Percentiles rank a stretch among this genome's conserved stretches.
Conservation (phyloP, 371 early-diverging fungal species). For the Smittium culicis region DNA sequence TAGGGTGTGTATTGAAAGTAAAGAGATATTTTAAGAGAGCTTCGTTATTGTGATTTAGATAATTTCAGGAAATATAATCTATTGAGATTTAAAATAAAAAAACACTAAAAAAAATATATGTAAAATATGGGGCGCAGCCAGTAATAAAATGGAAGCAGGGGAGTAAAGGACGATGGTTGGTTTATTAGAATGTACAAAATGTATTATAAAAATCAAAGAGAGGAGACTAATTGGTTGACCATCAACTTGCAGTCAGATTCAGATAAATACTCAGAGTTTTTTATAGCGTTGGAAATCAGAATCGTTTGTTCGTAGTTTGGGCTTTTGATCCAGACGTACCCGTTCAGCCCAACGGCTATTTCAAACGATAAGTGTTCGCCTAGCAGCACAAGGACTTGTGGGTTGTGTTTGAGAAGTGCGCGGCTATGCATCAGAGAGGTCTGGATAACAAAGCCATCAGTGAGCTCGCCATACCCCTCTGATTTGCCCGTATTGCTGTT, state of each 20-base stretch:
- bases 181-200: background rate
- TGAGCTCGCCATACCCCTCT: constrained; percentile 48
- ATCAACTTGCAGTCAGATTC: constrained; percentile 43
- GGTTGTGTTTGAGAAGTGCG: constrained; percentile 55
- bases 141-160: background rate
- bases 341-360: constrained; percentile 82
- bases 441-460: constrained; percentile 42
- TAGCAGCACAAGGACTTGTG: constrained; percentile 47
- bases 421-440: constrained; percentile 42
- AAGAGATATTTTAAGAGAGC: too few species aligned
- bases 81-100: background rate
- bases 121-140: background rate
- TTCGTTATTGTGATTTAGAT: too few species aligned
- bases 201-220: background rate
- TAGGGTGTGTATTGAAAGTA: background rate
- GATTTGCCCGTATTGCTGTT: constrained; percentile 47
- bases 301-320: constrained; percentile 40
- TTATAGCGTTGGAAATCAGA: constrained; percentile 53
- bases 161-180: background rate
- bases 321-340: constrained; percentile 79
- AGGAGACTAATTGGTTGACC: constrained; percentile 39
- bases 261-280: constrained; percentile 54
- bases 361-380: constrained; percentile 71
- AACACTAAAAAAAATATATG: background rate
- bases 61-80: too few species aligned